A percentile compares a stretch with the other conserved stretches of the same genome.
Conservation (phyloP, 1,284 basidiomycete genomes). For the Schizophyllum amplum region DNA sequence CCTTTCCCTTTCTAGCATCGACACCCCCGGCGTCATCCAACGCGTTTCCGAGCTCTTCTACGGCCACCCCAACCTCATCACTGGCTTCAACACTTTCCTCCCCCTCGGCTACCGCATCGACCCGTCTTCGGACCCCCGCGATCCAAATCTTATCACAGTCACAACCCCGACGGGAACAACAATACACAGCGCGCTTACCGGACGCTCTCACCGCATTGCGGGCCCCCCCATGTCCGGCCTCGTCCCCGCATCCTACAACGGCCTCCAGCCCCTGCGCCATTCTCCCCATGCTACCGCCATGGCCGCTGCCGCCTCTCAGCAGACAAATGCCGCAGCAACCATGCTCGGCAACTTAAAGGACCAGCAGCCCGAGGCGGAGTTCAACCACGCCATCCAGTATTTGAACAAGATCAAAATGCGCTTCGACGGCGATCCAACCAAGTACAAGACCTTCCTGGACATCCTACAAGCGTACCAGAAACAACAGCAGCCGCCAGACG, state of each 20-base stretch:
- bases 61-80: conserved; percentile 89
- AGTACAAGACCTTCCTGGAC: conserved; percentile 98
- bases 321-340: conserved; percentile 49
- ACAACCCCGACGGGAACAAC: conserved; percentile 12
- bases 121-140: conserved; percentile 68
- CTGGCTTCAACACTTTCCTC: conserved; percentile 99
- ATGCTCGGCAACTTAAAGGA: conserved; percentile 50
- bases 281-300: not conserved
- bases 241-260: too few relatives aligned
- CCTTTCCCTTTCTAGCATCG: conserved; percentile 57
- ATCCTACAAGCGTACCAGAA: conserved; percentile 91
- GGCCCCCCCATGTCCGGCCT: too few relatives aligned
- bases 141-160: conserved; percentile 55
- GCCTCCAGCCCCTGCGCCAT: too few relatives aligned
- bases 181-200: conserved; percentile 10
- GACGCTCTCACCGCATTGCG: conserved; percentile 8
- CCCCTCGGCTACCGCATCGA: conserved; percentile 97
- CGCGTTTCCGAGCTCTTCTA: conserved; percentile 94
- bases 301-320: conserved; percentile 14
- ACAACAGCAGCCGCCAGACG: conserved; percentile 85
- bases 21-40: conserved; percentile 97
- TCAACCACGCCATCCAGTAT: conserved; percentile 97
- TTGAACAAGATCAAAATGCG: conserved; percentile 98
- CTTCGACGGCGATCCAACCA: conserved; percentile 74
- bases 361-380: conserved; percentile 58